Percentiles rank a stretch among this genome's conserved stretches.
Evolutionary conservation across 2,329 filamentous ascomycete genomes (phyloP).

Genomic region (Ceratocystis alfenasii): DNA sequence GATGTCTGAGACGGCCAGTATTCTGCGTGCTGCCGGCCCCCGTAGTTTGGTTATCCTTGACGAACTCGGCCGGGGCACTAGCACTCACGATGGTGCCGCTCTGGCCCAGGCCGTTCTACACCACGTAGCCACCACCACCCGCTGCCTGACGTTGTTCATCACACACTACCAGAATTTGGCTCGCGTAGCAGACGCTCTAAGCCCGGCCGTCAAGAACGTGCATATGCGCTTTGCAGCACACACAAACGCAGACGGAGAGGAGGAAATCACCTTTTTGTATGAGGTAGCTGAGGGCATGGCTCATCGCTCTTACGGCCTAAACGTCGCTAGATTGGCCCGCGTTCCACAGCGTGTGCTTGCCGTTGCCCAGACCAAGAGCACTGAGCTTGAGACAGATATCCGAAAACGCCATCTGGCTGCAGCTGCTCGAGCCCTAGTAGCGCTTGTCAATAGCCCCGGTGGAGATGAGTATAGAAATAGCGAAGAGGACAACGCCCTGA

Average conservation of each 20-base stretch:
- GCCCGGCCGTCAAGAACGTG: slow-evolving; percentile 61
- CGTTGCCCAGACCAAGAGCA: slow-evolving; percentile 65
- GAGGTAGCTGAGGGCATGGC: slow-evolving; percentile 84
- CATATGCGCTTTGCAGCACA: slow-evolving; percentile 74
- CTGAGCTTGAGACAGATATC: slow-evolving; percentile 65
- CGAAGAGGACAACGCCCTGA: slow-evolving; percentile 33
- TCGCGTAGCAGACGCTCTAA: slow-evolving; percentile 55
- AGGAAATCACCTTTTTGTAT: slow-evolving; percentile 86
- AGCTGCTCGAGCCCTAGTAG: slow-evolving; percentile 27
- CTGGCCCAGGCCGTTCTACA: slow-evolving; percentile 88
- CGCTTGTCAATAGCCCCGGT: slow-evolving; percentile 31
- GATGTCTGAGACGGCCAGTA: slow-evolving; percentile 79
- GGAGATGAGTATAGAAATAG: not conserved
- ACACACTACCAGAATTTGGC: slow-evolving; percentile 90
- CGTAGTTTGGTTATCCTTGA: slow-evolving; percentile 83
- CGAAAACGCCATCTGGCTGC: slow-evolving; percentile 44
- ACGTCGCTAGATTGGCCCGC: slow-evolving; percentile 76
- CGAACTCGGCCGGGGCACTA: slow-evolving; percentile 85
- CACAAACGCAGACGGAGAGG: slow-evolving; percentile 35
- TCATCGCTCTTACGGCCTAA: slow-evolving; percentile 86
- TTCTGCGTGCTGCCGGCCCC: slow-evolving; percentile 77
- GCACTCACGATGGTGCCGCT: slow-evolving; percentile 89
- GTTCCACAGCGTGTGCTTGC: slow-evolving; percentile 68
- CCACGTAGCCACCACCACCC: slow-evolving; percentile 62
- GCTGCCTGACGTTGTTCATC: slow-evolving; percentile 82